Evolutionary conservation across 2,329 filamentous ascomycete species (phyloP).

Genomic region (Paecilomyces niveus): DNA sequence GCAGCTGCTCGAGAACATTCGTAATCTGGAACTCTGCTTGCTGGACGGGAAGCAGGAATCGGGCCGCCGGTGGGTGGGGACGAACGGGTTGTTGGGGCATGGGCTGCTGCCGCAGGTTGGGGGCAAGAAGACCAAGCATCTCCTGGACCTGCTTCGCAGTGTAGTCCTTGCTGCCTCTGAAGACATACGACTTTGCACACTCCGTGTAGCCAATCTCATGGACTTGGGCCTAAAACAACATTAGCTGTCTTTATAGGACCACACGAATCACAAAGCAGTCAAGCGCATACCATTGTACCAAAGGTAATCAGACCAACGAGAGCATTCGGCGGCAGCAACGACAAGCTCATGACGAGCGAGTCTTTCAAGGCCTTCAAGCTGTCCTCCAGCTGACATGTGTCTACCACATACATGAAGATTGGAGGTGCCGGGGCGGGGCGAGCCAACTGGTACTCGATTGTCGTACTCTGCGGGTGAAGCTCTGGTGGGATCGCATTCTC

Average conservation of each 20-base stretch:
- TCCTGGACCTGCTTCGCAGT: slow-evolving; percentile 98
- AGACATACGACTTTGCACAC: slow-evolving; percentile 97
- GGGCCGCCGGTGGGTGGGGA: slow-evolving; percentile 66
- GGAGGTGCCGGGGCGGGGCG: slow-evolving; percentile 58
- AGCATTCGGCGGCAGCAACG: slow-evolving; percentile 55
- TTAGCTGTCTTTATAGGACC: neutral
- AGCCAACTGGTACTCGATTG: slow-evolving; percentile 59
- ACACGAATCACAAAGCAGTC: neutral
- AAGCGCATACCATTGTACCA: slow-evolving; percentile 74
- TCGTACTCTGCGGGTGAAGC: slow-evolving; percentile 58
- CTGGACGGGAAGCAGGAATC: slow-evolving; percentile 89
- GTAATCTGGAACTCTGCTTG: slow-evolving; percentile 97
- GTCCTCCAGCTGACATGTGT: slow-evolving; percentile 63
- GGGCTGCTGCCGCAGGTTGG: slow-evolving; percentile 64
- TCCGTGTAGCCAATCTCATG: slow-evolving; percentile 97
- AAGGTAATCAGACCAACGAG: slow-evolving; percentile 60
- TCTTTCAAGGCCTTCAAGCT: slow-evolving; percentile 61
- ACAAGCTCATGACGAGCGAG: slow-evolving; percentile 60
- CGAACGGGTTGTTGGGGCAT: slow-evolving; percentile 68
- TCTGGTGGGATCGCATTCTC: slow-evolving; percentile 59
- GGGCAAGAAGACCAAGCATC: slow-evolving; percentile 79
- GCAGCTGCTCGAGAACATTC: slow-evolving; percentile 87
- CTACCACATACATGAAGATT: slow-evolving; percentile 62
- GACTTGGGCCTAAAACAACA: slow-evolving; percentile 67
- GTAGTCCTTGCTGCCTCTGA: slow-evolving; percentile 96